These are phyloP conservation scores for Cryptococcus sp. DNA, from an alignment of 1,284 basidiomycete species.

Conservation along the genomic window DNA sequence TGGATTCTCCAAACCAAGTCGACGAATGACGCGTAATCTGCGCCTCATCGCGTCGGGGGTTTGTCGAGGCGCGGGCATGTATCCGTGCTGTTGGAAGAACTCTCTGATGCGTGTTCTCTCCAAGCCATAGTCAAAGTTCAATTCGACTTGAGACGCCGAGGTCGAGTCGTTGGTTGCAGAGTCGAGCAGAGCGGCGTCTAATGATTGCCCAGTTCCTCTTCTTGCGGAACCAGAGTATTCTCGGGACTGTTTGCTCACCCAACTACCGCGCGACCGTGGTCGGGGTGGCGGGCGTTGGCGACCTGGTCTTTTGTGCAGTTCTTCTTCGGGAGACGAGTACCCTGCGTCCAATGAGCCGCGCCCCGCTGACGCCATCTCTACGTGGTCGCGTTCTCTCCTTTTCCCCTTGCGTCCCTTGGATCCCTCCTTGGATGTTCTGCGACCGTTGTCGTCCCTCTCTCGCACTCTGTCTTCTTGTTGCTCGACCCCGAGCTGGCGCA, in stretches of 20 bases:
- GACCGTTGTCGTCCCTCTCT: neutral
- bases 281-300: slow-evolving; percentile 4
- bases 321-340: slow-evolving; percentile 15
- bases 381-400: slow-evolving; percentile 8
- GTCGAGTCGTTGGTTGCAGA: slow-evolving; percentile 27
- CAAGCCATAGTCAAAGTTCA: slow-evolving; percentile 19
- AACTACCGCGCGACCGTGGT: slow-evolving; percentile 12
- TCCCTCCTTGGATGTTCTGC: neutral
- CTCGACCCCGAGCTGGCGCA: slow-evolving; percentile 13
- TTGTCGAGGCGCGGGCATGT: slow-evolving; percentile 41
- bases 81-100: slow-evolving; percentile 38
- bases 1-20: slow-evolving; percentile 37
- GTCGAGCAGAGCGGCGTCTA: slow-evolving; percentile 20
- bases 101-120: slow-evolving; percentile 31
- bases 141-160: slow-evolving; percentile 19
- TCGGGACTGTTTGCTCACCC: slow-evolving; percentile 3
- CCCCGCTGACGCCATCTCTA: slow-evolving; percentile 14
- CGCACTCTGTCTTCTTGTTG: slow-evolving; percentile 8
- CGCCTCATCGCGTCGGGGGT: slow-evolving; percentile 30
- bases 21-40: slow-evolving; percentile 38
- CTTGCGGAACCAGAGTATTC: slow-evolving; percentile 1
- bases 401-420: neutral
- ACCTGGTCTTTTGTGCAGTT: neutral
- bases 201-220: neutral
- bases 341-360: slow-evolving; percentile 4